These are phyloP conservation scores for Citrus cavaleriei DNA, from an alignment of 345 rosid species.

Conservation along the genomic window DNA sequence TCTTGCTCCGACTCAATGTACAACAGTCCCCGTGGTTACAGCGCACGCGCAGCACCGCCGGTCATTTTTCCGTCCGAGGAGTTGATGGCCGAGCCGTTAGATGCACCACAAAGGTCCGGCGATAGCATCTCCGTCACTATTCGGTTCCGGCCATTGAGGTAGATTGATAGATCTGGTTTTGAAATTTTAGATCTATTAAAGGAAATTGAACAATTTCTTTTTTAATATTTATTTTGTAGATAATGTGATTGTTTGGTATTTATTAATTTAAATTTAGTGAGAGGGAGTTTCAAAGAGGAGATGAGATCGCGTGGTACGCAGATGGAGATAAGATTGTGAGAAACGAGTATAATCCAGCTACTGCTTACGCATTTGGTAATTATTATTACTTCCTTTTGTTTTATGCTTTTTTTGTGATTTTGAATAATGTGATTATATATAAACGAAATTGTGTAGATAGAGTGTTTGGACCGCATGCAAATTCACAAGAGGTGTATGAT, in stretches of 20 bases:
- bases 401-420: background rate
- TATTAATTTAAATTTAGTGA: conserved; percentile 42
- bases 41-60: conserved; percentile 31
- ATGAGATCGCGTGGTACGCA: conserved; percentile 94
- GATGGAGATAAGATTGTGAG: conserved; percentile 93
- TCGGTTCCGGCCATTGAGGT: conserved; percentile 97
- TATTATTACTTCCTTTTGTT: background rate
- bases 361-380: conserved; percentile 91
- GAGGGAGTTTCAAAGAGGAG: conserved; percentile 92
- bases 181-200: conserved; percentile 45
- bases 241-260: conserved; percentile 6
- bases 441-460: conserved; percentile 45
- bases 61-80: conserved; percentile 65
- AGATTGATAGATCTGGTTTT: conserved; percentile 50
- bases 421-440: background rate
- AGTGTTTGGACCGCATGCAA: conserved; percentile 83
- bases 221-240: conserved; percentile 1
- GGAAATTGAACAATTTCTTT: conserved; percentile 5
- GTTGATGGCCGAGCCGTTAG: conserved; percentile 63
- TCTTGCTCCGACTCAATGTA: conserved; percentile 56
- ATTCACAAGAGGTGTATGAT: conserved; percentile 81
- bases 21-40: conserved; percentile 37
- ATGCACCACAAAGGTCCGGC: conserved; percentile 47
- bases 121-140: conserved; percentile 97
- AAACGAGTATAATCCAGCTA: conserved; percentile 80